Conservation (phyloP, 768 basidiomycete species). For the Paxillus ammoniavirescens region DNA sequence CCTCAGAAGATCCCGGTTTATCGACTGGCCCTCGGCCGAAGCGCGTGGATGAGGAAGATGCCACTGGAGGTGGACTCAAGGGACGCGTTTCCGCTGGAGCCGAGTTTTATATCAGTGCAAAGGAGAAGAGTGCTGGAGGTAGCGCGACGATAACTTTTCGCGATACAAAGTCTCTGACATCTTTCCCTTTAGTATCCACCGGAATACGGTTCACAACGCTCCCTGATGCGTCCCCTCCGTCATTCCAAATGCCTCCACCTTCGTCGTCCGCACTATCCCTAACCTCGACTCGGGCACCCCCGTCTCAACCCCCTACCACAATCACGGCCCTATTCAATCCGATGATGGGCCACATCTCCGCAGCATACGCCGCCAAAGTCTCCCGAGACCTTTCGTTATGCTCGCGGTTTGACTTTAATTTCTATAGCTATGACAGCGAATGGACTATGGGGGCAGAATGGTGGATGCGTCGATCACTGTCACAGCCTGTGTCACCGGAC, state of each 20-base stretch:
- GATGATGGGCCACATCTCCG: constrained; percentile 90
- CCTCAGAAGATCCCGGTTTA: constrained; percentile 33
- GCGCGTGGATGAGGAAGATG: constrained; percentile 94
- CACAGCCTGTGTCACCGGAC: constrained; percentile 21
- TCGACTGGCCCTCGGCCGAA: constrained; percentile 44
- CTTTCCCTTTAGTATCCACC: constrained; percentile 66
- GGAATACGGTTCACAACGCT: constrained; percentile 93
- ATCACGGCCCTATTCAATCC: constrained; percentile 95
- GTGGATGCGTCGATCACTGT: constrained; percentile 74
- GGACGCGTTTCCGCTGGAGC: constrained; percentile 91
- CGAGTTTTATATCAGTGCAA: constrained; percentile 90
- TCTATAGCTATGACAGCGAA: constrained; percentile 96
- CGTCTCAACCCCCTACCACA: constrained; percentile 85
- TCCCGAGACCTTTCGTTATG: constrained; percentile 83
- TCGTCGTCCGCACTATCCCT: constrained; percentile 37
- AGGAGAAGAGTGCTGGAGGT: constrained; percentile 92
- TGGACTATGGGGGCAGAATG: constrained; percentile 95
- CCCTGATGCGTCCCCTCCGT: constrained; percentile 72
- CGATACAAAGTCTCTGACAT: constrained; percentile 1
- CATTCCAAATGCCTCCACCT: constrained; percentile 48
- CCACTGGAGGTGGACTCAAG: constrained; percentile 85
- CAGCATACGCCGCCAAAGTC: constrained; percentile 87
- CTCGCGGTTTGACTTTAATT: constrained; percentile 92
- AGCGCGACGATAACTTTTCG: constrained; percentile 17
- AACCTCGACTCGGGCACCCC: constrained; percentile 25